Evolutionary conservation across 75 land plant species (phyloP).

Genomic region (Picea sitchensis): DNA sequence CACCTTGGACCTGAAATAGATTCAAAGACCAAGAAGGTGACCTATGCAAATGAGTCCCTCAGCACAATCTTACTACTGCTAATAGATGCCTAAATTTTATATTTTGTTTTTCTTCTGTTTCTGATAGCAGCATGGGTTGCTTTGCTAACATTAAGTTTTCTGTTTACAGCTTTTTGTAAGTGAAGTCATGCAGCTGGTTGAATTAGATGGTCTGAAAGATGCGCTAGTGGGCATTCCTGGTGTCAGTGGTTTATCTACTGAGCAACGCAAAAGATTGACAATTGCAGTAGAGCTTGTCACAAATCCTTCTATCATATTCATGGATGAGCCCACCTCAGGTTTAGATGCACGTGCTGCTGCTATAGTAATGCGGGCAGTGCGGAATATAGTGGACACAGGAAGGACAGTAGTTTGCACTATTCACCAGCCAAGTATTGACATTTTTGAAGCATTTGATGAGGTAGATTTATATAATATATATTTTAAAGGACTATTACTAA

Average conservation of each 20-base stretch:
- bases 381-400: constrained; percentile 20
- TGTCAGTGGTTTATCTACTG: constrained; percentile 20
- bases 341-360: constrained; percentile 27
- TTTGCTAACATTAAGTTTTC: neutral
- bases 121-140: no score
- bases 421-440: constrained; percentile 18
- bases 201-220: constrained; percentile 12
- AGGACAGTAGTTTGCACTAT: neutral
- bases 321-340: constrained; percentile 24
- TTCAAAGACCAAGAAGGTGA: constrained; percentile 10
- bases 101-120: no score
- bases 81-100: no score
- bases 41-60: no score
- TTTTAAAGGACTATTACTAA: neutral
- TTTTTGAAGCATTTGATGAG: constrained; percentile 29
- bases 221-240: constrained; percentile 29
- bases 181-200: constrained; percentile 20
- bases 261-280: constrained; percentile 21
- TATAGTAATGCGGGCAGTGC: constrained; percentile 21
- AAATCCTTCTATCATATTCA: constrained; percentile 12
- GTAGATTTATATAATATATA: neutral
- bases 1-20: constrained; percentile 15
- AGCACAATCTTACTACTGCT: no score
- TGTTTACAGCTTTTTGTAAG: constrained; percentile 15
- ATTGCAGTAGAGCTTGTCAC: constrained; percentile 19